Conservation (phyloP, 2,329 filamentous ascomycete genomes). For the Colletotrichum lindemuthianum region DNA sequence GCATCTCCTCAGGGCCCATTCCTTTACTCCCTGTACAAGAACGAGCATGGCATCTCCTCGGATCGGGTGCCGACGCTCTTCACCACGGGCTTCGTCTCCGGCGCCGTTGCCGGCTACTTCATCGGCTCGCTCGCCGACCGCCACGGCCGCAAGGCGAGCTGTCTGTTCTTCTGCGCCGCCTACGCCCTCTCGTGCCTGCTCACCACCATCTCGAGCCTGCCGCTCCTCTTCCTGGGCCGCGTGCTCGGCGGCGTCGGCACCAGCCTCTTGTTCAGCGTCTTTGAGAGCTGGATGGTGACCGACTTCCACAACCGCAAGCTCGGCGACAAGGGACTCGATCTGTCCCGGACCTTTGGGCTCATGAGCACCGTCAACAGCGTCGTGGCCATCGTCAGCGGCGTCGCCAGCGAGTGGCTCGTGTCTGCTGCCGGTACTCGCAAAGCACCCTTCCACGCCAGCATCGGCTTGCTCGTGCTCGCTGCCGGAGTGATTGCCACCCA, state of each 20-base stretch:
- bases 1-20: conserved; percentile 42
- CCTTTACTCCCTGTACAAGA: conserved; percentile 49
- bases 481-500: conserved; percentile 54
- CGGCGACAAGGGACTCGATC: conserved; percentile 50
- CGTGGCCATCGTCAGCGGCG: conserved; percentile 63
- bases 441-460: conserved; percentile 57
- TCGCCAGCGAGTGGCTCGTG: conserved; percentile 63
- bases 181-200: conserved; percentile 63
- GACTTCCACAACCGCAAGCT: conserved; percentile 59
- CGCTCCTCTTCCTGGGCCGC: conserved; percentile 61
- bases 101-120: conserved; percentile 55
- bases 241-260: conserved; percentile 65
- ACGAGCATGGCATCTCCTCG: conserved; percentile 44
- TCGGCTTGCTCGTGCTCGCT: conserved; percentile 51
- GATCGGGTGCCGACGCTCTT: conserved; percentile 51
- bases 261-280: conserved; percentile 66
- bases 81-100: conserved; percentile 55
- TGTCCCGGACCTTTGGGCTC: conserved; percentile 61
- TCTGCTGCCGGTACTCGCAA: conserved; percentile 56
- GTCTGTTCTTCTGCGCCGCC: conserved; percentile 63
- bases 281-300: conserved; percentile 71
- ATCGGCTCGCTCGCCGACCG: conserved; percentile 59
- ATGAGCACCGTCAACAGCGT: conserved; percentile 64
- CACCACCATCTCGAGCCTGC: conserved; percentile 43
- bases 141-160: conserved; percentile 62